Evolutionary conservation across 768 basidiomycete species (phyloP).

Genomic region (Mycena venus): DNA sequence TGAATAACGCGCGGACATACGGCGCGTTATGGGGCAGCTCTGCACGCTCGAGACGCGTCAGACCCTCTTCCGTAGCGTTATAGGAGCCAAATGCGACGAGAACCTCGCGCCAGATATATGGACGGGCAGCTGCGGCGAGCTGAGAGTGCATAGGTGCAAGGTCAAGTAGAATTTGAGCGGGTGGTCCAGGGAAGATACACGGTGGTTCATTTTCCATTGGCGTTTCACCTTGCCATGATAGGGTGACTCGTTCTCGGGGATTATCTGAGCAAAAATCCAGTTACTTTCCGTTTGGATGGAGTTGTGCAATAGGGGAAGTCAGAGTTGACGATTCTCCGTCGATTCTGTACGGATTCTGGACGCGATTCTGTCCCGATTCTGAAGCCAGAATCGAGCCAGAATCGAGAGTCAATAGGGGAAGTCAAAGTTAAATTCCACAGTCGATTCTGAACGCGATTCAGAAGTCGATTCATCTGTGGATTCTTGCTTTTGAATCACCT

Average conservation of each 20-base stretch:
- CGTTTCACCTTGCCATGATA: neutral
- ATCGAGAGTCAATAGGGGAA: too few species aligned
- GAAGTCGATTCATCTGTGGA: too few species aligned
- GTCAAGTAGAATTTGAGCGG: conserved; percentile 5
- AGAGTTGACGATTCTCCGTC: too few species aligned
- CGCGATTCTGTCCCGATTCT: too few species aligned
- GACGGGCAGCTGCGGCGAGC: conserved; percentile 5
- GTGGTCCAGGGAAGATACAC: conserved; percentile 7
- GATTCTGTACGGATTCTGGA: too few species aligned
- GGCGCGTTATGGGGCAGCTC: conserved; percentile 2
- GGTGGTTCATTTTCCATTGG: neutral
- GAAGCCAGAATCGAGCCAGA: too few species aligned
- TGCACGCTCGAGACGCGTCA: neutral
- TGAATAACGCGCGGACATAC: neutral
- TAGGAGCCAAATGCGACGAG: conserved; percentile 6
- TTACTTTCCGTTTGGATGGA: too few species aligned
- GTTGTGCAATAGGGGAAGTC: too few species aligned
- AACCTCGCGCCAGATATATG: conserved; percentile 19
- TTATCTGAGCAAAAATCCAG: neutral
- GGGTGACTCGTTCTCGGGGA: neutral
- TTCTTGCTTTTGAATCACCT: too few species aligned
- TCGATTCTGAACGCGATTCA: too few species aligned
- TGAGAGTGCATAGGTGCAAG: conserved; percentile 12
- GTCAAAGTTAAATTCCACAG: too few species aligned
- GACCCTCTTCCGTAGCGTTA: neutral